Evolutionary conservation across 768 basidiomycete genomes (phyloP), one percentile per base, ranked within the genome.

Genomic region (Termitomyces sp.): DNA sequence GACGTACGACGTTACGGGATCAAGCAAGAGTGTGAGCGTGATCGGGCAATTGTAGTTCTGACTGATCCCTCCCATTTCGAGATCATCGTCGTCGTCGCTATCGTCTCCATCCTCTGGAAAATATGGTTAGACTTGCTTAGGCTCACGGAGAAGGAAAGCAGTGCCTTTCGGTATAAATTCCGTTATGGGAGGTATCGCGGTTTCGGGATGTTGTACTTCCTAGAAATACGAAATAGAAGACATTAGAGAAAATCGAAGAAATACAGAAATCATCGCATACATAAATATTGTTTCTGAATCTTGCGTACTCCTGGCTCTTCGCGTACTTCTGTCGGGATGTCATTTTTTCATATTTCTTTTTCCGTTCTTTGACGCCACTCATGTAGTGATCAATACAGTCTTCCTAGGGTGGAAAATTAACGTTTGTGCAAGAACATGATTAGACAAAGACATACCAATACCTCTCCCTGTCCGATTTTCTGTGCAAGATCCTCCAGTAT

Each of bases 21-120:
- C 77, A 21, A 76, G 77, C 39, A 92, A 77, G 14, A 78, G 67
- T 2, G 74, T 79, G 43, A 94, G 75, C 0, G 88, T 85, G 49
- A 98, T 73, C 2, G 94, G 94, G 62, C 94, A 96, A 54, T 83
- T 87, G 76, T 86, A 92, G 63, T 85, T 86, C 65, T 91, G 89
- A 6, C 85, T 88, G 28, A 86, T 79, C 25, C 92, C 94, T 52
- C 95, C 95, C 49, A 96, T 76, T 70, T 94, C 88, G 32, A 98
- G 70, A 12, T 97, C 95, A 52, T 94, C 90, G 32, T 95, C 94
- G 51, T 86, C 85, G 56, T 90, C 90, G 53, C 88, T 90, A 30
- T 80, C 84, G 59, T 93, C 91, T 10, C 84, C 90, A 41, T 81
- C 77, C 80, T 94, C 93, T 94, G 32, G 23, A 30, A 68, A n/a